phyloP scores from a whole-genome alignment of 108 stramenopile species.

The Cyclotella kingstonii region DNA sequence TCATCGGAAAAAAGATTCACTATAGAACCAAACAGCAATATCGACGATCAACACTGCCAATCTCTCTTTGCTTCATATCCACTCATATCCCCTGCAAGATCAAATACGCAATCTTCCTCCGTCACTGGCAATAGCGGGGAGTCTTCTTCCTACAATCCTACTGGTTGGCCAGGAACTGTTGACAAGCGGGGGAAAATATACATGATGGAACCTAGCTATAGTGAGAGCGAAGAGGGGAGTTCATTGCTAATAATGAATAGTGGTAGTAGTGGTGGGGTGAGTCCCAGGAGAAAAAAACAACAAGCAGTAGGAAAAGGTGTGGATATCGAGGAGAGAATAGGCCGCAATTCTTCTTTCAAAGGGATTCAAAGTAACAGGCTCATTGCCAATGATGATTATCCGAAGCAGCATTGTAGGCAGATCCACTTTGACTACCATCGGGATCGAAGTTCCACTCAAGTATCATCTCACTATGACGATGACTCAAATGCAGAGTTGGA shows the following conservation, averaged over 20 bases:
- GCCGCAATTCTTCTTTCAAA: no score
- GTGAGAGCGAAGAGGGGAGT: constrained; percentile 45
- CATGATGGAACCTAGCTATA: constrained; percentile 61
- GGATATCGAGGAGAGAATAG: no score
- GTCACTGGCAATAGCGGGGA: constrained; percentile 33
- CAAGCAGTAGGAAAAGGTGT: neutral
- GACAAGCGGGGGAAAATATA: constrained; percentile 56
- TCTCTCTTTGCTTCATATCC: constrained; percentile 1
- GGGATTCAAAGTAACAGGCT: no score
- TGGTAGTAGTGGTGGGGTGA: neutral
- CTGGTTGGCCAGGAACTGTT: constrained; percentile 80
- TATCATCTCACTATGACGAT: constrained; percentile 6
- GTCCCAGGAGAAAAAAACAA: neutral
- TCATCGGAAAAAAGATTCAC: no score
- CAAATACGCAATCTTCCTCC: constrained; percentile 35
- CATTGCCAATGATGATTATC: constrained; percentile 3
- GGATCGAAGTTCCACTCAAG: neutral
- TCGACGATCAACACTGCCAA: neutral
- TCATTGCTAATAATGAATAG: constrained; percentile 9
- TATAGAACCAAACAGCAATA: no score
- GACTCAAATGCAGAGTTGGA: constrained; percentile 25
- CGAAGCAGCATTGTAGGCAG: constrained; percentile 6
- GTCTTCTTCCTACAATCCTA: constrained; percentile 42
- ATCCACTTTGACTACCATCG: neutral
- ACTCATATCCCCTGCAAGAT: constrained; percentile 32